Conservation (phyloP, 805 yeast genomes). For the Saturnispora saitoi region DNA sequence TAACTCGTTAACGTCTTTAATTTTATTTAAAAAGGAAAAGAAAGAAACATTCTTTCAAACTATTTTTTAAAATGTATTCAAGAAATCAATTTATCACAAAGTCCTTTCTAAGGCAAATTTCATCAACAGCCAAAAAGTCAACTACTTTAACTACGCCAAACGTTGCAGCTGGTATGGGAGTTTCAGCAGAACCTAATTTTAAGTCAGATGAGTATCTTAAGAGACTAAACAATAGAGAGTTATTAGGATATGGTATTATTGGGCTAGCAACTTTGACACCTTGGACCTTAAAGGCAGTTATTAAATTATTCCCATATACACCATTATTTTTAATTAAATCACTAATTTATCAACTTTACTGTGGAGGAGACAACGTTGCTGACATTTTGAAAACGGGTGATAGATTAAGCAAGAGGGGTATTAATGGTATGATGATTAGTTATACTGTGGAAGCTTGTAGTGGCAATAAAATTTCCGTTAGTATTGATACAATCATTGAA, state of each 20-base stretch:
- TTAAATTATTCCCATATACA: conserved; percentile 60
- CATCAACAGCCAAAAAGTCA: conserved; percentile 6
- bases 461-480: conserved; percentile 46
- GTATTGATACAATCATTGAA: conserved; percentile 48
- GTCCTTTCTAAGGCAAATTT: conserved; percentile 3
- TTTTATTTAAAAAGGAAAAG: no score
- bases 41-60: no score
- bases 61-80: background rate
- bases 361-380: conserved; percentile 76
- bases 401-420: conserved; percentile 60
- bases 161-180: background rate
- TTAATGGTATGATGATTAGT: conserved; percentile 91
- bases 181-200: background rate
- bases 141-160: background rate
- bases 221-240: conserved; percentile 43
- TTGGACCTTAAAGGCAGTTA: conserved; percentile 50
- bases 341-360: conserved; percentile 73
- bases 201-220: conserved; percentile 34
- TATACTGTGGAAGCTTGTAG: conserved; percentile 90
- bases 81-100: background rate
- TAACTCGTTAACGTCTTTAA: background rate
- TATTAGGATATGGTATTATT: conserved; percentile 57
- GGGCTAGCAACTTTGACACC: conserved; percentile 64
- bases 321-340: conserved; percentile 66
- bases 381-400: conserved; percentile 69